phyloP scores from a whole-genome alignment of 2,329 filamentous ascomycete species.

The Exophiala sp. region DNA sequence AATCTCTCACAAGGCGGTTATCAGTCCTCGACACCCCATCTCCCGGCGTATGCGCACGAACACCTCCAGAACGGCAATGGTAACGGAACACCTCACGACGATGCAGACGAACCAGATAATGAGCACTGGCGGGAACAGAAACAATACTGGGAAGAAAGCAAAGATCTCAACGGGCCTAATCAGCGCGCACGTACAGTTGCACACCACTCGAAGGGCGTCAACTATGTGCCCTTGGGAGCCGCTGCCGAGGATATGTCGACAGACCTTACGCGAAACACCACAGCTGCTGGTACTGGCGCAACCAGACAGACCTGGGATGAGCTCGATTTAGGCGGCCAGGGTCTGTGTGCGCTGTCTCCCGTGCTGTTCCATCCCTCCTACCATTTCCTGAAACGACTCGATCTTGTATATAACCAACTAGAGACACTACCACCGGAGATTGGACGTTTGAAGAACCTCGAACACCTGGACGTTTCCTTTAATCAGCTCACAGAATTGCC shows the following conservation, averaged over 20 bases:
- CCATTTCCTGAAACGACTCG: constrained; percentile 83
- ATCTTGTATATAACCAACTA: constrained; percentile 90
- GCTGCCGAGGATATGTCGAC: constrained; percentile 48
- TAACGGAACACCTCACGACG: constrained; percentile 51
- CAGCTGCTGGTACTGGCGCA: constrained; percentile 45
- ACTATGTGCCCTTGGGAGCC: constrained; percentile 45
- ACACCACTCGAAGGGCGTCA: constrained; percentile 46
- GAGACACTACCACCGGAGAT: constrained; percentile 74
- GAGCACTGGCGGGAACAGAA: constrained; percentile 87
- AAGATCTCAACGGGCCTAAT: constrained; percentile 65
- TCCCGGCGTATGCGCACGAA: constrained; percentile 45
- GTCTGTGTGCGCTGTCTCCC: constrained; percentile 74
- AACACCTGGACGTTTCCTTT: constrained; percentile 79
- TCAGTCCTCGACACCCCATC: constrained; percentile 52
- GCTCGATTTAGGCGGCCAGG: constrained; percentile 94
- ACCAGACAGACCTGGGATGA: constrained; percentile 82
- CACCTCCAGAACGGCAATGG: constrained; percentile 61
- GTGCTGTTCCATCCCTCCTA: constrained; percentile 73
- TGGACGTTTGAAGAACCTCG: constrained; percentile 75
- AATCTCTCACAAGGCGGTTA: constrained; percentile 48
- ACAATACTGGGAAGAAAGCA: constrained; percentile 70
- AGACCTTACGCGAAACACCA: constrained; percentile 63
- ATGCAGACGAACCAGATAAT: constrained; percentile 56
- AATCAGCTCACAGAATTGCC: constrained; percentile 82
- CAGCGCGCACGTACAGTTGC: constrained; percentile 59